These are phyloP conservation scores for Taxillus chinensis DNA, from an alignment of 164 flowering plant genomes.

Conservation along the genomic window DNA sequence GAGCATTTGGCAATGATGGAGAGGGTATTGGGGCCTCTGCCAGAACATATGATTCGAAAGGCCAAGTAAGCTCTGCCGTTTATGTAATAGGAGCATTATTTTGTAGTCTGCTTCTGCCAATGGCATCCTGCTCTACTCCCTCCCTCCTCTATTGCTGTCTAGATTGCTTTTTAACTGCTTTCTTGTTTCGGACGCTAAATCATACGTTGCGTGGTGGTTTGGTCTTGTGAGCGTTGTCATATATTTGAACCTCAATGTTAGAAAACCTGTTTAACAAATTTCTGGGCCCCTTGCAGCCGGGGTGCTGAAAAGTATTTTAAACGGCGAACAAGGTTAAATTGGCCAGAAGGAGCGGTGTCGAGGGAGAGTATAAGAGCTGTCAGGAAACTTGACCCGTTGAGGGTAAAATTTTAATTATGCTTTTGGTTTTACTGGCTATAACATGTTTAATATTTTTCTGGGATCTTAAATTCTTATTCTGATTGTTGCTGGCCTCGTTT, in stretches of 20 bases:
- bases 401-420: constrained; percentile 27
- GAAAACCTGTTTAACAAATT: too few species aligned
- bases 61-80: constrained; percentile 35
- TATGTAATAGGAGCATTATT: not conserved
- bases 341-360: constrained; percentile 90
- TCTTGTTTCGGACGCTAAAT: too few species aligned
- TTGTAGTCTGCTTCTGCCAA: not conserved
- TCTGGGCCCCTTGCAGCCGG: constrained; percentile 26
- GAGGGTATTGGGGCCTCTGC: constrained; percentile 75
- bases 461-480: not conserved
- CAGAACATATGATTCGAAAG: constrained; percentile 55
- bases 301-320: constrained; percentile 58
- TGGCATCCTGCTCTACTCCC: too few species aligned
- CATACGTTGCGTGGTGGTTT: too few species aligned
- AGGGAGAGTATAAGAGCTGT: constrained; percentile 82
- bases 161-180: too few species aligned
- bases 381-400: constrained; percentile 44
- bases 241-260: too few species aligned
- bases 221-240: too few species aligned
- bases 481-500: not conserved
- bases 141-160: too few species aligned
- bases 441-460: not conserved
- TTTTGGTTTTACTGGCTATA: not conserved
- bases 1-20: constrained; percentile 98
- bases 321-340: constrained; percentile 47